Evolutionary conservation across 2,329 filamentous ascomycete genomes (phyloP).

Genomic region (Penicillium sclerotigenum): DNA sequence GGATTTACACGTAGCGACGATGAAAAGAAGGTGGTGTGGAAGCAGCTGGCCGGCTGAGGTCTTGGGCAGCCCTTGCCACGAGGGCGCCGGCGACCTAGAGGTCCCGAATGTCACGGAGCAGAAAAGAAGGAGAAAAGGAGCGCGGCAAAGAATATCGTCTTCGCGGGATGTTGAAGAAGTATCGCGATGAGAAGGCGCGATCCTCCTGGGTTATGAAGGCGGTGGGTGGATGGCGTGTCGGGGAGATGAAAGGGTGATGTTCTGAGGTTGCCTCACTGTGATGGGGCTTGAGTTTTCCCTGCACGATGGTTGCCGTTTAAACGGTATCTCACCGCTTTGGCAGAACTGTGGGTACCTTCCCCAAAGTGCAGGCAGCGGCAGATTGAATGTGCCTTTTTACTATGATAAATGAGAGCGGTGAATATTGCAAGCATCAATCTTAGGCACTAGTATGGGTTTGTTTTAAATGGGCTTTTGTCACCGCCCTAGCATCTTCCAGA

Average conservation of each 20-base stretch:
- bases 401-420: background rate
- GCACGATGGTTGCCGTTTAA: conserved; percentile 23
- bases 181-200: conserved; percentile 44
- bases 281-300: conserved; percentile 42
- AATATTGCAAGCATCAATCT: background rate
- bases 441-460: conserved; percentile 1
- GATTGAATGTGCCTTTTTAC: background rate
- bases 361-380: conserved; percentile 1
- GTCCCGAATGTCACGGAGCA: conserved; percentile 38
- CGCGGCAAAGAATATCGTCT: conserved; percentile 28
- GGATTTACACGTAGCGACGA: conserved; percentile 26
- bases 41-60: conserved; percentile 44
- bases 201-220: conserved; percentile 32
- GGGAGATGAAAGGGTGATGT: conserved; percentile 43
- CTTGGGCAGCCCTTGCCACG: conserved; percentile 49
- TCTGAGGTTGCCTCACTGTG: conserved; percentile 40
- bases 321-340: conserved; percentile 22
- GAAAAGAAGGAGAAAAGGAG: conserved; percentile 28
- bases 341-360: conserved; percentile 7
- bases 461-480: conserved; percentile 6
- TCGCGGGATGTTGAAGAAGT: conserved; percentile 29
- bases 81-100: conserved; percentile 44
- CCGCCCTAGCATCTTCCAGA: conserved; percentile 11
- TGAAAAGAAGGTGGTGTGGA: conserved; percentile 32
- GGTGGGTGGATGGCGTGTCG: conserved; percentile 35